Evolutionary conservation across 1,284 basidiomycete genomes (phyloP).

Genomic region (Chalciporus piperatoides): DNA sequence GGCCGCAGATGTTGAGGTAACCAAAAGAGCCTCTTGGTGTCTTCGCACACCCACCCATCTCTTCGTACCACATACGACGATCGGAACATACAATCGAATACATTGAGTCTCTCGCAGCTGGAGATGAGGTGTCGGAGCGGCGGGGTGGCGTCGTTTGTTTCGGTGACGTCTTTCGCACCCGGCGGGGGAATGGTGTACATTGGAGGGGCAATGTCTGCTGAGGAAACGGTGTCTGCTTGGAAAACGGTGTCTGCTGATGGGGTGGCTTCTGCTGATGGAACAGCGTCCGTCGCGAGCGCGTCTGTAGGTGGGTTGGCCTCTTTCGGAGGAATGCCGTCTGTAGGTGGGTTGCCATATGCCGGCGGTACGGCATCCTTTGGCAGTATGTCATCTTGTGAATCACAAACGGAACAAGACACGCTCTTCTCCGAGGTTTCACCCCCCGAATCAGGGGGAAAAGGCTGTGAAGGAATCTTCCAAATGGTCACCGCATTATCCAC

Average conservation of each 20-base stretch:
- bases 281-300: too few species aligned
- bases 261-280: neutral
- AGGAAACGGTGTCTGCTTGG: too few species aligned
- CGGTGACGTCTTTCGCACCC: too few species aligned
- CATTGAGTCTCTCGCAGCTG: neutral
- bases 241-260: too few species aligned
- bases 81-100: conserved; percentile 8
- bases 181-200: too few species aligned
- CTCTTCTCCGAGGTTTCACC: neutral
- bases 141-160: neutral
- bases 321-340: too few species aligned
- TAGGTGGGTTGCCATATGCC: too few species aligned
- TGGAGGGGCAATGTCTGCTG: too few species aligned
- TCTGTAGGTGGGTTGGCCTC: too few species aligned
- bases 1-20: conserved; percentile 16
- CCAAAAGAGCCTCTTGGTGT: conserved; percentile 13
- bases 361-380: neutral
- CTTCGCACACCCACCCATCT: conserved; percentile 15
- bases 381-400: neutral
- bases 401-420: conserved; percentile 3
- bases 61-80: conserved; percentile 5
- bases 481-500: conserved; percentile 1
- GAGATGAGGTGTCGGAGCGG: conserved; percentile 5
- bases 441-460: neutral
- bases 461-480: conserved; percentile 4